A percentile compares a stretch with the other conserved stretches of the same genome.
These are phyloP conservation scores for Ramaria rubella DNA, from an alignment of 768 basidiomycete species.

Conservation along the genomic window DNA sequence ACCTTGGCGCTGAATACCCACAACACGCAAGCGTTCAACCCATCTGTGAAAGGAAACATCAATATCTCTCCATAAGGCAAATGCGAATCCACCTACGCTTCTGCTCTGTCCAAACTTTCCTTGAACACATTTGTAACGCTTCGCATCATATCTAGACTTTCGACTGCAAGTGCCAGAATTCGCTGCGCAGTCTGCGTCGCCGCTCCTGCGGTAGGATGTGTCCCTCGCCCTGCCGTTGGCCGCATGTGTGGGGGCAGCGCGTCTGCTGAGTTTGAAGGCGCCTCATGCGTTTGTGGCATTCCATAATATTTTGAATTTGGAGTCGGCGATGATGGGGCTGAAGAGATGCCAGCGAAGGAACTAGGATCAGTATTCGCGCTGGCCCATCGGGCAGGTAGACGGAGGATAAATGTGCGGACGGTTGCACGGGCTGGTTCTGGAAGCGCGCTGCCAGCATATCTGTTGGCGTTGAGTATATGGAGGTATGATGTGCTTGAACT, in stretches of 20 bases:
- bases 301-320: not conserved
- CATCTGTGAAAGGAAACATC: slow-evolving; percentile 42
- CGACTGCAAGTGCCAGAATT: slow-evolving; percentile 77
- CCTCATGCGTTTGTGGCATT: not conserved
- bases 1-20: slow-evolving; percentile 62
- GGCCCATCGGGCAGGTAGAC: slow-evolving; percentile 79
- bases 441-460: slow-evolving; percentile 79
- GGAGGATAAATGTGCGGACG: slow-evolving; percentile 71
- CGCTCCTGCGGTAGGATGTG: slow-evolving; percentile 39
- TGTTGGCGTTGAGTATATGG: slow-evolving; percentile 25
- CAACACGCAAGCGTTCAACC: slow-evolving; percentile 73
- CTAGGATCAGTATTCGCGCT: slow-evolving; percentile 26
- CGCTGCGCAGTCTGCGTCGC: slow-evolving; percentile 73
- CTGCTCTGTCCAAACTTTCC: slow-evolving; percentile 82
- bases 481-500: not conserved
- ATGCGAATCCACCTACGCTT: slow-evolving; percentile 50
- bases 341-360: slow-evolving; percentile 7
- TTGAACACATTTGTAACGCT: slow-evolving; percentile 83
- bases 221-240: slow-evolving; percentile 10
- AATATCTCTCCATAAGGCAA: slow-evolving; percentile 5
- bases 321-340: slow-evolving; percentile 2
- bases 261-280: not conserved
- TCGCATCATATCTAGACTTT: slow-evolving; percentile 89
- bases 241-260: not conserved
- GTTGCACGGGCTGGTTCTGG: slow-evolving; percentile 75